Base-by-base conservation (phyloP, 208 protist genomes). In the Crithidia mellificae region DNA sequence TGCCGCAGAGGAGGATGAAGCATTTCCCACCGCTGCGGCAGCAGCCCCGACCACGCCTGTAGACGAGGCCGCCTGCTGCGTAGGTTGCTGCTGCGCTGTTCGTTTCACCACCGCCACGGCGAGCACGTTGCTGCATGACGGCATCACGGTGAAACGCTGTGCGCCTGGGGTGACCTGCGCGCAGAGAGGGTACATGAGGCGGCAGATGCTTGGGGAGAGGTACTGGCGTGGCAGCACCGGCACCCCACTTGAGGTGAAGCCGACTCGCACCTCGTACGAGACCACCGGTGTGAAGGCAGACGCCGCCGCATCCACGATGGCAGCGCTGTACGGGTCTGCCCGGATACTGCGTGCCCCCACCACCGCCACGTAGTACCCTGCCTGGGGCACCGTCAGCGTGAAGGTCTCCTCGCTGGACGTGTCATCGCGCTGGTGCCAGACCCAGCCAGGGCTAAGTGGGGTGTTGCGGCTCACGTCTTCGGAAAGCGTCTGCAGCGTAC, bases 341-440 rank as follows among this genome's bases (percentile, higher is more conserved):
- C 88, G 85, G 39, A 93, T 92, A 4, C 32, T 17, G 11, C 91
- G 79, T 19, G 83, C 88, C 17, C 87, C 91, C 20, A 96, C 68
- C 24, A 94, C 81, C 6, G 86, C 56, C 34, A 72, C 77, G 69
- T 94, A 94, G 71, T 84, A 89, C 43, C 88, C 88, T 6, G 66
- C 71, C 61, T 86, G 77, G 19, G 88, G 91, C 44, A 90, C 83
- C 56, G 88, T 89, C 22, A 94, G 47, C 20, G 88, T 93, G 57
- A 96, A 96, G 11, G 87, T 94, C 58, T 93, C 83, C 5, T 52
- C 56, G 32, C 66, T 55, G 34, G 63, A 79, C 3, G 54, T 67
- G 63, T 96, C 88, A 15, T 84, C 70, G 19, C 88, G 87, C 68
- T 93, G 86, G 24, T 96, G 86, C 84, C 88, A 96, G 43, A 92